Base-by-base conservation (phyloP, 768 basidiomycete genomes). In the Tephrocybe rancida region DNA sequence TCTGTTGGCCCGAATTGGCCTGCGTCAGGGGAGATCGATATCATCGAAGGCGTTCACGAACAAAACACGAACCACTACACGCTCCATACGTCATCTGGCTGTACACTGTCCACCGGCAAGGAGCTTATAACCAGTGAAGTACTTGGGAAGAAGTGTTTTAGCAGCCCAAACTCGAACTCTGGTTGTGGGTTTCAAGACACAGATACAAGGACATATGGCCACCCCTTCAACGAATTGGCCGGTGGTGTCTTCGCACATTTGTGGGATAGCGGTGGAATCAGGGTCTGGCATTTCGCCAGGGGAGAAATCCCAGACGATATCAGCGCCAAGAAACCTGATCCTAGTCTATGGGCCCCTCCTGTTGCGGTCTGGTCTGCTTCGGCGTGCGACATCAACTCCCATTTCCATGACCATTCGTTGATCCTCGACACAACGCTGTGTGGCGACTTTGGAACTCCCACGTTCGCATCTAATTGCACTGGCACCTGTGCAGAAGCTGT, bases 11-110 rank as follows among this genome's bases (percentile, higher is more conserved):
- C 77, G 2, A 61, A 76, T 41, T 86, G 84, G 84, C 83, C 83
- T 16, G 29, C 21, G 67, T 55, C 45, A 70, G 73, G 77, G n/a
- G 88, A 91, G 66, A 85, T 90, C 43, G 90, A 92, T 61, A 79
- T 89, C 46, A 64, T 91, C 8, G 90, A 92, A 63, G 86, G 87
- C 16, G 87, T 91, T 49, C 81, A 91, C 59, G 61, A 77, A 22
- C 76, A 81, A 62, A 55, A 68, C 1, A 70, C 65, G 25, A 90
- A 92, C 58, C 86, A 84, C 54, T 80, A 82, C 66, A 83, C 88
- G 0, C 73, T 90, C 5, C 90, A 91, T 65, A 85, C 80, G 18
- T 71, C 77, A 7, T 62, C 68, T 13, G 74, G 72, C 32, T 79
- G 80, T 57, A 64, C 68, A 5, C 63, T 70, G 50, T 70, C 66